phyloP scores from a whole-genome alignment of 768 basidiomycete species.

The Naganishia randhawae region DNA sequence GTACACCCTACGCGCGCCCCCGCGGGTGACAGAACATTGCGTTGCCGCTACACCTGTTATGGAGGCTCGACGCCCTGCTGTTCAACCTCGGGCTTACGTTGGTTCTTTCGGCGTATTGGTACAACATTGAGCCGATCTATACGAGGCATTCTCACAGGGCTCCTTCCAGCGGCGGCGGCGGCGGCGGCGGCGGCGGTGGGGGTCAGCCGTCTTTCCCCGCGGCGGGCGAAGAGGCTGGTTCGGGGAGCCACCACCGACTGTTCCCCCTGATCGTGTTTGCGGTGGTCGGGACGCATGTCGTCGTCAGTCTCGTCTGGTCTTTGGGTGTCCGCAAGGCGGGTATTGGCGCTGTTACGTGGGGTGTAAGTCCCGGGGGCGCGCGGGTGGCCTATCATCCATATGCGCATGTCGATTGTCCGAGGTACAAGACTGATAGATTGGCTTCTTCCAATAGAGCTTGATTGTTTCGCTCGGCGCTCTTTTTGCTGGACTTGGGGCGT shows the following conservation, averaged over 20 bases:
- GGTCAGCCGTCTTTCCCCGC: background rate
- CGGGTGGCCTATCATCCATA: no score
- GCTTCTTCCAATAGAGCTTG: conserved; percentile 41
- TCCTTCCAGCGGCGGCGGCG: background rate
- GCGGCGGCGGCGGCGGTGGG: background rate
- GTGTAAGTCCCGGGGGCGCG: no score
- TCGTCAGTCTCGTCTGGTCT: conserved; percentile 43
- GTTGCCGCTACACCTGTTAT: conserved; percentile 45
- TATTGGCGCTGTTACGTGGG: conserved; percentile 49
- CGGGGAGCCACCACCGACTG: conserved; percentile 30
- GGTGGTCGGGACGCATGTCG: conserved; percentile 37
- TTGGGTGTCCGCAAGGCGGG: conserved; percentile 43
- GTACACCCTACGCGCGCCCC: background rate
- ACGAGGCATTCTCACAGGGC: conserved; percentile 21
- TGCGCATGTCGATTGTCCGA: no score
- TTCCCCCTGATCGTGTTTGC: conserved; percentile 42
- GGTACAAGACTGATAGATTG: background rate
- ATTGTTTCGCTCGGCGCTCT: conserved; percentile 47
- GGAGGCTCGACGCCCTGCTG: conserved; percentile 48
- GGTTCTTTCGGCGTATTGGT: conserved; percentile 48
- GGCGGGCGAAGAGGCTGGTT: no score
- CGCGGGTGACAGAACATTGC: conserved; percentile 42
- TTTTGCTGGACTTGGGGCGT: conserved; percentile 48
- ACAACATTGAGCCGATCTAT: conserved; percentile 46
- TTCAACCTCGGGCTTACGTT: conserved; percentile 48